Conservation (phyloP, 768 basidiomycete genomes). For the Boletus rufocinnamomeus region DNA sequence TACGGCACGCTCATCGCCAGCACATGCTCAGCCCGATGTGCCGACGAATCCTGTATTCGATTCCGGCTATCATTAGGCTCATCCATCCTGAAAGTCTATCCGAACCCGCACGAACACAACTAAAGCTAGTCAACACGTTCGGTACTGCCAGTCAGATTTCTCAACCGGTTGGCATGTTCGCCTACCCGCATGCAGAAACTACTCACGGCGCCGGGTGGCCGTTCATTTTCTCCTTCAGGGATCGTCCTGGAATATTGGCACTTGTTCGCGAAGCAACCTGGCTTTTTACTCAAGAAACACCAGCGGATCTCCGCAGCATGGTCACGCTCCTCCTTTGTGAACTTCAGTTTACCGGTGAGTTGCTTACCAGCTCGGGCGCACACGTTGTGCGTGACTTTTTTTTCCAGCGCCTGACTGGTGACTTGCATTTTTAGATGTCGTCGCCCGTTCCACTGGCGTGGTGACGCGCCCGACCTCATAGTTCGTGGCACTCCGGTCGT, state of each 20-base stretch:
- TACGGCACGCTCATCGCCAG: background rate
- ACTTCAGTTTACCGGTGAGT: background rate
- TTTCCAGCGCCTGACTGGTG: background rate
- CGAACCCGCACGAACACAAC: background rate
- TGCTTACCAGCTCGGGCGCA: background rate
- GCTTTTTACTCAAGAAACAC: background rate
- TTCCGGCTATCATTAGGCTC: background rate
- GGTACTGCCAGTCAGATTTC: background rate
- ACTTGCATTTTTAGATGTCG: background rate
- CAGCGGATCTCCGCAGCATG: background rate
- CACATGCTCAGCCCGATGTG: background rate
- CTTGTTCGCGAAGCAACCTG: background rate
- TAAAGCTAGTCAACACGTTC: background rate
- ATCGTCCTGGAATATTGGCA: no score
- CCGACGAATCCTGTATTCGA: background rate
- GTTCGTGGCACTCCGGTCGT: background rate
- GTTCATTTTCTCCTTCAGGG: background rate
- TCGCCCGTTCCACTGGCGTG: background rate
- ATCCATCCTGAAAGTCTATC: background rate
- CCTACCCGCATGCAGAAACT: background rate
- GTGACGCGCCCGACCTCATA: background rate
- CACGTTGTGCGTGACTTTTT: background rate
- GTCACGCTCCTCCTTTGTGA: background rate
- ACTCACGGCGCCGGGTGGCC: background rate
- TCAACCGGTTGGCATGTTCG: background rate